Evolutionary conservation across 1,284 basidiomycete genomes (phyloP).

Genomic region (Leccinum fallax): DNA sequence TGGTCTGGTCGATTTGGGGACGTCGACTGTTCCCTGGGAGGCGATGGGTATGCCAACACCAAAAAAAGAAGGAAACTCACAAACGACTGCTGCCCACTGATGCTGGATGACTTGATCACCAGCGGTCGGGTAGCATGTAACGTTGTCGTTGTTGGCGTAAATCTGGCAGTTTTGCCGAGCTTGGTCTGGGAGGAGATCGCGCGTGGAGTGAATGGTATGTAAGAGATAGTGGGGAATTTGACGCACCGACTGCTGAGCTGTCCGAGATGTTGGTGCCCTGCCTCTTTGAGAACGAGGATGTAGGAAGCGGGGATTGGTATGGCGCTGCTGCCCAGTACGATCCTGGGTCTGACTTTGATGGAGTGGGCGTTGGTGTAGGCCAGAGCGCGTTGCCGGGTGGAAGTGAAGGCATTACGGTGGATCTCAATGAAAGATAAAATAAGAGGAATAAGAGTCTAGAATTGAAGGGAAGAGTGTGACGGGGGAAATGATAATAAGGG

Average conservation of each 20-base stretch:
- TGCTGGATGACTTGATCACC: slow-evolving; percentile 61
- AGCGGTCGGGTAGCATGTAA: slow-evolving; percentile 69
- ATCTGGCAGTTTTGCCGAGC: slow-evolving; percentile 39
- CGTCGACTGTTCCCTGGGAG: slow-evolving; percentile 53
- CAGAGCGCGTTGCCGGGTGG: slow-evolving; percentile 37
- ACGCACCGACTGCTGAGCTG: slow-evolving; percentile 46
- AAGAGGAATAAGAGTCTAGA: slow-evolving; percentile 25
- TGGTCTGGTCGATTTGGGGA: slow-evolving; percentile 47
- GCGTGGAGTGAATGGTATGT: slow-evolving; percentile 12
- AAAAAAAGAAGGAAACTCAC: slow-evolving; percentile 47
- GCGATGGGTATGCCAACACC: slow-evolving; percentile 21
- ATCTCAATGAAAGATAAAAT: slow-evolving; percentile 25
- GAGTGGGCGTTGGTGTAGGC: slow-evolving; percentile 41
- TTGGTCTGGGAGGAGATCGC: slow-evolving; percentile 28
- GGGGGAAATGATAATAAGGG: slow-evolving; percentile 21
- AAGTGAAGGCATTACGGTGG: slow-evolving; percentile 37
- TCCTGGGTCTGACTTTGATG: slow-evolving; percentile 27
- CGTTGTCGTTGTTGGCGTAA: slow-evolving; percentile 61
- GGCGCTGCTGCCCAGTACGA: slow-evolving; percentile 28
- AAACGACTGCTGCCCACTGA: slow-evolving; percentile 73
- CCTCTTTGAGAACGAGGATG: slow-evolving; percentile 19
- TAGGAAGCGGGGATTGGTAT: slow-evolving; percentile 14
- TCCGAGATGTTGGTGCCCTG: slow-evolving; percentile 41
- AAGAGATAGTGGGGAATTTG: slow-evolving; percentile 17
- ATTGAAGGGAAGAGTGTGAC: slow-evolving; percentile 10